Conservation (phyloP, 306 rosid species). For the Ormosia semicastrata region DNA sequence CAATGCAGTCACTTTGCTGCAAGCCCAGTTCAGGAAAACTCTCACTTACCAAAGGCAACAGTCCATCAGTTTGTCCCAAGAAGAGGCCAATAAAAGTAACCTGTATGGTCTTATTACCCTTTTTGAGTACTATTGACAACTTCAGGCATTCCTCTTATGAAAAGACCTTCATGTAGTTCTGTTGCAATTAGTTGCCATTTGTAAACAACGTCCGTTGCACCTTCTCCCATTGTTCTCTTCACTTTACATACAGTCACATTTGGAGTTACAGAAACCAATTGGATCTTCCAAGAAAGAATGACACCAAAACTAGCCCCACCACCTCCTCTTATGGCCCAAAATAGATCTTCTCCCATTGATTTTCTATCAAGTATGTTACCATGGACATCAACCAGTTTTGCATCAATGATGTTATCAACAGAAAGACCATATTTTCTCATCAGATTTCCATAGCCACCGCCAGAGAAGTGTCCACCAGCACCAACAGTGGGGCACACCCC, state of each 20-base stretch:
- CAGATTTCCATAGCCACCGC: conserved; percentile 40
- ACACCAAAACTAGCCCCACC: conserved; percentile 51
- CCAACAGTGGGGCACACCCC: conserved; percentile 28
- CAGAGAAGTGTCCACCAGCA: conserved; percentile 34
- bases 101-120: neutral
- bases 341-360: conserved; percentile 41
- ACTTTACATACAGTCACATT: conserved; percentile 36
- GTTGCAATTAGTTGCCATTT: conserved; percentile 34
- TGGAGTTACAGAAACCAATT: conserved; percentile 27
- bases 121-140: conserved; percentile 8
- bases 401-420: conserved; percentile 35
- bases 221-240: neutral
- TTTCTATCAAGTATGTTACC: conserved; percentile 35
- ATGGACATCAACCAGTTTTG: conserved; percentile 32
- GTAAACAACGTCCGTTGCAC: conserved; percentile 26
- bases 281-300: conserved; percentile 40
- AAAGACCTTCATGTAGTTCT: conserved; percentile 24
- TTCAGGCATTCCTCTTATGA: conserved; percentile 23
- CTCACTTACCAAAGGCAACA: conserved; percentile 4
- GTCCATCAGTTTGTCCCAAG: neutral
- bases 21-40: conserved; percentile 33
- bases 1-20: conserved; percentile 20
- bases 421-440: conserved; percentile 43
- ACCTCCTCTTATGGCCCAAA: conserved; percentile 54
- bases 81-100: conserved; percentile 8